phyloP scores from a whole-genome alignment of 192 early-diverging fungal species.

The Lobulomyces angularis region DNA sequence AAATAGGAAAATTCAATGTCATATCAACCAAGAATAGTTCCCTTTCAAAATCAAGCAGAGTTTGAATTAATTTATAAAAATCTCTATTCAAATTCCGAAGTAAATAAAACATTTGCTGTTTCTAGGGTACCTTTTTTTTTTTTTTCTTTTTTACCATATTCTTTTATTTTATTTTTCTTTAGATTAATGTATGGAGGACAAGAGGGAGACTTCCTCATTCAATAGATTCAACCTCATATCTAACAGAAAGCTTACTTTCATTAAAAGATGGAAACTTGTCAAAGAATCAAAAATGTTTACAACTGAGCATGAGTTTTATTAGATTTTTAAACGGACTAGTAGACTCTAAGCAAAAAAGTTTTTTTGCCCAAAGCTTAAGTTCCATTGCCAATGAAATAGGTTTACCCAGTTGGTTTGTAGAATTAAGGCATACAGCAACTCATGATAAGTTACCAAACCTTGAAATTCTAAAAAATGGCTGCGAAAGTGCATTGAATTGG shows the following conservation, averaged over 20 bases:
- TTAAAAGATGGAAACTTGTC: slow-evolving; percentile 45
- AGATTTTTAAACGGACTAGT: slow-evolving; percentile 49
- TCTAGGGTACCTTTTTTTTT: too few relatives aligned
- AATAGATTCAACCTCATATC: slow-evolving; percentile 52
- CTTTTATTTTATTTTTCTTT: background rate
- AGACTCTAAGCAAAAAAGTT: slow-evolving; percentile 30
- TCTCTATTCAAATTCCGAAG: too few relatives aligned
- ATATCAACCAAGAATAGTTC: too few relatives aligned
- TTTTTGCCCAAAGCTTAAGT: slow-evolving; percentile 29
- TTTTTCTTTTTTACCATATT: too few relatives aligned
- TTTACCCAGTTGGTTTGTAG: slow-evolving; percentile 45
- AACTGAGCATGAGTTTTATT: slow-evolving; percentile 31
- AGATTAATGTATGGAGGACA: slow-evolving; percentile 60
- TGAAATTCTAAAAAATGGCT: slow-evolving; percentile 21
- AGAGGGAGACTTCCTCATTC: slow-evolving; percentile 56
- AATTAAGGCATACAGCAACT: slow-evolving; percentile 40
- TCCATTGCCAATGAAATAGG: slow-evolving; percentile 34
- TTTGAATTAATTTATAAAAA: too few relatives aligned
- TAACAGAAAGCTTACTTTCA: too few relatives aligned
- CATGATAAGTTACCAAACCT: slow-evolving; percentile 37
- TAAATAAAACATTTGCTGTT: too few relatives aligned
- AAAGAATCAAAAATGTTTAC: slow-evolving; percentile 5
- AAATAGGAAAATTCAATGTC: too few relatives aligned
- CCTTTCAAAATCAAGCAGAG: too few relatives aligned
- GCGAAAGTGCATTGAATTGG: too few relatives aligned